Base-by-base conservation (phyloP, 1,284 basidiomycete genomes). In the Sporisorium scitamineum region DNA sequence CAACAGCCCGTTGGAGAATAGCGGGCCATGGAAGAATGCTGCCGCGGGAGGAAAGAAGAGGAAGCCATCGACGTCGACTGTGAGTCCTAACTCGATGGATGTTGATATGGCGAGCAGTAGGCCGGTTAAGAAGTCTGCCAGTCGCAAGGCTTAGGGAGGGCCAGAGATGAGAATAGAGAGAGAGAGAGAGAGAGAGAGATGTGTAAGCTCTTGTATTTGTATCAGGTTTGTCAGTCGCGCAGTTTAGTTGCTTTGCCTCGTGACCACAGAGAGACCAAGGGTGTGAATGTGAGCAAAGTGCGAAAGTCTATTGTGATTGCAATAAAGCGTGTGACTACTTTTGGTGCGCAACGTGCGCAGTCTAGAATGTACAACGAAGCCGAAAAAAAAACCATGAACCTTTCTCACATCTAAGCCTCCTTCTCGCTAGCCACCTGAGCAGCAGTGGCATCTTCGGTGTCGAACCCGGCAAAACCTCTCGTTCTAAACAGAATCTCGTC, bases 401-500 rank as follows among this genome's bases (percentile, higher is more conserved):
- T 13, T 34, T 34, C n/a, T n/a, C 11, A 13, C 13, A 13, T 13
- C 14, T 13, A 42, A n/a, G 10, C 24, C 14, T 34, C 24, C 47
- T 58, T 58, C 10, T 58, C 45, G 11, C 22, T 22, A 3, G 22
- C 26, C 34, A 27, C 27, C 22, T 14, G 5, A 11, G 16, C 26
- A 20, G 26, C 24, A 24, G 42, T n/a, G 13, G 54, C n/a, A 9
- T 58, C 47, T 29, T 51, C 32, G 8, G 31, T 26, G 10, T 72
- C 56, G 53, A 67, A 72, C 2, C 55, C 8, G 4, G 50, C 56
- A 31, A 72, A 72, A 0, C 66, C 71, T 22, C 71, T 56, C 0
- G 71, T 74, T 5, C 71, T 39, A 31, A 75, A 70, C 8, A 70
- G 39, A 29, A 75, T 67, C 51, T 75, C 63, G 29, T 75, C 72